These are phyloP conservation scores for Berberis vulgaris DNA, from an alignment of 164 flowering plant species.

Conservation along the genomic window DNA sequence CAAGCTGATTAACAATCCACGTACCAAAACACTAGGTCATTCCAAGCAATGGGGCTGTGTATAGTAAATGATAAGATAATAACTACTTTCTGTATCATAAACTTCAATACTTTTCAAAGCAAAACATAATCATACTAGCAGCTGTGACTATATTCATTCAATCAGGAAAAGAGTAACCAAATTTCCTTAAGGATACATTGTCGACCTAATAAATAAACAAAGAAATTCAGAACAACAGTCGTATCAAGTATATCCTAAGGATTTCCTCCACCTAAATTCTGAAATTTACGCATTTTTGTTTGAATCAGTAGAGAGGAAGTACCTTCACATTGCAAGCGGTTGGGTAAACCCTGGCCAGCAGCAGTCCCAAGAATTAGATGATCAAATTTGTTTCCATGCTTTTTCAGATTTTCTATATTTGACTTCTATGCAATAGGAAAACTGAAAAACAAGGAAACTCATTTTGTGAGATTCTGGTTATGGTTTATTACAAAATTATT, in stretches of 20 bases:
- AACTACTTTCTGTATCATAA: too few relatives aligned
- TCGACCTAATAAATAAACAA: not conserved
- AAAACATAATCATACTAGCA: too few relatives aligned
- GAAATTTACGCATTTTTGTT: not conserved
- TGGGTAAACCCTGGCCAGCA: conserved; percentile 71
- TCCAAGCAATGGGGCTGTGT: too few relatives aligned
- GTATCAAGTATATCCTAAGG: not conserved
- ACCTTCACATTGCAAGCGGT: conserved; percentile 94
- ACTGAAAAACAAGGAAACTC: conserved; percentile 21
- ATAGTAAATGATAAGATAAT: too few relatives aligned
- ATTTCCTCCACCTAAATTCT: too few relatives aligned
- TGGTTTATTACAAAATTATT: not conserved
- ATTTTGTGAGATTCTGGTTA: not conserved
- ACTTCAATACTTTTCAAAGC: too few relatives aligned
- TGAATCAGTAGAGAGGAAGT: not conserved
- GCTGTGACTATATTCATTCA: not conserved
- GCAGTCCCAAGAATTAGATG: conserved; percentile 86
- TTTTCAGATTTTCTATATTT: conserved; percentile 13
- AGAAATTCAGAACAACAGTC: too few relatives aligned
- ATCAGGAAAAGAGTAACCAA: too few relatives aligned
- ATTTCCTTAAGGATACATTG: not conserved
- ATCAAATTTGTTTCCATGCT: conserved; percentile 43
- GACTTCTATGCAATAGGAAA: conserved; percentile 33
- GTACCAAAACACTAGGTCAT: too few relatives aligned
- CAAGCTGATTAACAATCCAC: too few relatives aligned